Evolutionary conservation across 2,329 filamentous ascomycete genomes (phyloP).

Genomic region (Aplosporella prunicola): DNA sequence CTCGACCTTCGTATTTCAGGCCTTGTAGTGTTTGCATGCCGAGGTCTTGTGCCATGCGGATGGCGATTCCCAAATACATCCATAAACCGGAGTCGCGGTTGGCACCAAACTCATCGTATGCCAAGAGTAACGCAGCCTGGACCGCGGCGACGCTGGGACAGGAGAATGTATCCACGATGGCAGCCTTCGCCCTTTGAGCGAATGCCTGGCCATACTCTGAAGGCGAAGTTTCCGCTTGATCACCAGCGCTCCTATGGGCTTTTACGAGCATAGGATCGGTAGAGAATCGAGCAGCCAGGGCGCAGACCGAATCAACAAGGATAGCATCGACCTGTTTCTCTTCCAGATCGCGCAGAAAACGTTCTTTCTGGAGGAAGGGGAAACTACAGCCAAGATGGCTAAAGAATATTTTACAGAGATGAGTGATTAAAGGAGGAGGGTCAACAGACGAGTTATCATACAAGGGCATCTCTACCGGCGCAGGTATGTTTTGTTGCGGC

Average conservation of each 20-base stretch:
- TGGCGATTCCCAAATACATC: conserved; percentile 87
- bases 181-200: conserved; percentile 72
- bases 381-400: conserved; percentile 75
- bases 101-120: conserved; percentile 81
- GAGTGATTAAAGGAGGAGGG: conserved; percentile 64
- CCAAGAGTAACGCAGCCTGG: conserved; percentile 73
- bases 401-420: conserved; percentile 74
- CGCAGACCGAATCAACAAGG: conserved; percentile 77
- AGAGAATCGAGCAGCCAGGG: conserved; percentile 72
- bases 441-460: conserved; percentile 68
- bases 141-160: conserved; percentile 76
- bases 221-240: conserved; percentile 22
- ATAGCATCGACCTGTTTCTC: conserved; percentile 78
- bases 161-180: conserved; percentile 71
- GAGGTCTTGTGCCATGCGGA: conserved; percentile 71
- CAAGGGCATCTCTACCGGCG: conserved; percentile 46
- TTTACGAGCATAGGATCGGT: conserved; percentile 43
- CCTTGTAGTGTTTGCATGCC: conserved; percentile 76
- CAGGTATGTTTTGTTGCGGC: conserved; percentile 20
- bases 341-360: conserved; percentile 64
- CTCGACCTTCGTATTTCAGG: conserved; percentile 48
- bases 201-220: conserved; percentile 70
- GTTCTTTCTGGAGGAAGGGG: conserved; percentile 65
- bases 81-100: conserved; percentile 82
- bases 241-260: conserved; percentile 21